phyloP scores from a whole-genome alignment of 768 basidiomycete genomes.

The Mycena vulgaris region DNA sequence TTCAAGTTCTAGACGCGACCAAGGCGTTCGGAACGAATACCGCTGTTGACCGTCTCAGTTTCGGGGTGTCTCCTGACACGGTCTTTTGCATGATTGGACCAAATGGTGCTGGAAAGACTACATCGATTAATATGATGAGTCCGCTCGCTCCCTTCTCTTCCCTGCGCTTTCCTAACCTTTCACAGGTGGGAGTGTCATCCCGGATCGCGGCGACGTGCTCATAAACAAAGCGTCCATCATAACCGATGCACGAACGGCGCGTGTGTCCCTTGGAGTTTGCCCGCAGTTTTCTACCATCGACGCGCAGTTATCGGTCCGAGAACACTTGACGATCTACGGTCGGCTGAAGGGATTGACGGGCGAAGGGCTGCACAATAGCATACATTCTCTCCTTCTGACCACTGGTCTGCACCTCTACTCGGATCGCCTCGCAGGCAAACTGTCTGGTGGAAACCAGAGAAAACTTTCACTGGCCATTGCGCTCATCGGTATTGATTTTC shows the following conservation, averaged over 20 bases:
- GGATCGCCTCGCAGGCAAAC: slow-evolving; percentile 80
- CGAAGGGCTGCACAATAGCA: slow-evolving; percentile 67
- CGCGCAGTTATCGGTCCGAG: slow-evolving; percentile 80
- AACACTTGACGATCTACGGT: slow-evolving; percentile 82
- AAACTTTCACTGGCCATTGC: slow-evolving; percentile 87
- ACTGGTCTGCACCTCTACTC: slow-evolving; percentile 74
- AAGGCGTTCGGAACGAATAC: slow-evolving; percentile 71
- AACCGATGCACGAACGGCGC: slow-evolving; percentile 71
- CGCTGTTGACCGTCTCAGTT: slow-evolving; percentile 82
- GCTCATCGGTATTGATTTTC: too few species aligned
- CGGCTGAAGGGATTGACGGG: slow-evolving; percentile 77
- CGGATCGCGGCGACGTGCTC: slow-evolving; percentile 77
- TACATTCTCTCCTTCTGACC: slow-evolving; percentile 70
- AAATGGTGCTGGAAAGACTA: slow-evolving; percentile 89
- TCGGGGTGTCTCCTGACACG: slow-evolving; percentile 74
- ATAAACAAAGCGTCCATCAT: slow-evolving; percentile 79
- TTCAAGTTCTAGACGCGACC: slow-evolving; percentile 74
- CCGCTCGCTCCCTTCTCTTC: too few species aligned
- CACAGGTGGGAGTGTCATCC: slow-evolving; percentile 76
- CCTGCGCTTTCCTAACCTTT: slow-evolving; percentile 59
- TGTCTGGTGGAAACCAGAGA: slow-evolving; percentile 86
- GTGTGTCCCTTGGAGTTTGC: slow-evolving; percentile 83
- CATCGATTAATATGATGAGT: slow-evolving; percentile 86
- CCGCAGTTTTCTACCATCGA: slow-evolving; percentile 91
- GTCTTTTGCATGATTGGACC: slow-evolving; percentile 85